Percentiles rank a stretch among this genome's conserved stretches.
phyloP scores from a whole-genome alignment of 805 yeast species.

The Lachancea sp. region DNA sequence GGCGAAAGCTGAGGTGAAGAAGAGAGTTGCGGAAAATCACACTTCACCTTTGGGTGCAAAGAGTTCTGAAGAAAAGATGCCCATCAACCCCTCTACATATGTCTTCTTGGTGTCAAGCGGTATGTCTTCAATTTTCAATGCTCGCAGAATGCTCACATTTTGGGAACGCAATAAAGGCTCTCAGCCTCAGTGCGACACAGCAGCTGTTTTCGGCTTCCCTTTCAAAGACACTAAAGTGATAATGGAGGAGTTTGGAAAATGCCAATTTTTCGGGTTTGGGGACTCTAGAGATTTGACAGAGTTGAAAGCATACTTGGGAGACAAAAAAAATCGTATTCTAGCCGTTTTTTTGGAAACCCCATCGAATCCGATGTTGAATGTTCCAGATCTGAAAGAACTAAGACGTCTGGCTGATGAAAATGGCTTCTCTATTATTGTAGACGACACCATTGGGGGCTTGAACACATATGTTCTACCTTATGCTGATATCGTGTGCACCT shows the following conservation, averaged over 20 bases:
- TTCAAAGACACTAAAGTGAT: conserved; percentile 85
- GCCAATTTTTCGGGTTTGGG: conserved; percentile 77
- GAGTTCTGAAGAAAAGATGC: conserved; percentile 6
- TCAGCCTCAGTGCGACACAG: conserved; percentile 7
- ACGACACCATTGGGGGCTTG: conserved; percentile 72
- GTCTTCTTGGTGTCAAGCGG: conserved; percentile 79
- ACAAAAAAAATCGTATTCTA: conserved; percentile 47
- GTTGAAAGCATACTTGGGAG: conserved; percentile 48
- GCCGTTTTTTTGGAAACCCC: conserved; percentile 86
- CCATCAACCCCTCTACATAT: conserved; percentile 37
- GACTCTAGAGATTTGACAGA: conserved; percentile 61
- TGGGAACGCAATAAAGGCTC: neutral
- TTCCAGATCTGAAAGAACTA: conserved; percentile 65
- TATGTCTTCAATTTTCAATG: conserved; percentile 77
- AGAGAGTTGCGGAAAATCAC: conserved; percentile 14
- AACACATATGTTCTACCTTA: conserved; percentile 75
- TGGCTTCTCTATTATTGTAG: conserved; percentile 69
- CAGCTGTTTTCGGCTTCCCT: conserved; percentile 89
- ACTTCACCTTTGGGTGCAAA: conserved; percentile 7
- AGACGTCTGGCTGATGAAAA: conserved; percentile 55
- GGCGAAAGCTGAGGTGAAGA: conserved; percentile 11
- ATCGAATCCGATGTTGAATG: conserved; percentile 75
- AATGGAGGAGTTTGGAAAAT: conserved; percentile 72
- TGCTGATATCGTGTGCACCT: conserved; percentile 81
- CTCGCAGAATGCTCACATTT: conserved; percentile 42